A percentile compares a stretch with the other conserved stretches of the same genome.
Evolutionary conservation across 805 yeast species (phyloP).

Genomic region (Nakazawaea ernobii): DNA sequence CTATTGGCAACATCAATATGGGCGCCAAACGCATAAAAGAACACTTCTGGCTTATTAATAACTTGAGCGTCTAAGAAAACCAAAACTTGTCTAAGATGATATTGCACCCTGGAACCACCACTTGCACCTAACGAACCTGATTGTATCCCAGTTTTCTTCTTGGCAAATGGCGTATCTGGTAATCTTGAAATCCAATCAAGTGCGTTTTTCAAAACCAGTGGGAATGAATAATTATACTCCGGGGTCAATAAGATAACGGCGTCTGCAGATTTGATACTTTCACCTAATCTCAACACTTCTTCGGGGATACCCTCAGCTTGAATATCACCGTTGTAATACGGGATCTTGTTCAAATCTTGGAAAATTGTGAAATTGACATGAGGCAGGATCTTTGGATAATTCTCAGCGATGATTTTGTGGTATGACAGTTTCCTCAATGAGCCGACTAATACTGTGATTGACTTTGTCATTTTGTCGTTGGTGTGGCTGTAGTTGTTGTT

Average conservation of each 20-base stretch:
- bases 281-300: not conserved
- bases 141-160: constrained; percentile 5
- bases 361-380: constrained; percentile 2
- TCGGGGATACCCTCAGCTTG: constrained; percentile 4
- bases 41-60: constrained; percentile 6
- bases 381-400: constrained; percentile 1
- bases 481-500: too few species aligned
- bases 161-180: constrained; percentile 3
- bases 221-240: constrained; percentile 4
- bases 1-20: constrained; percentile 2
- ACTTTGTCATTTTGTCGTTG: constrained; percentile 1
- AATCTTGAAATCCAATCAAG: constrained; percentile 8
- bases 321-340: constrained; percentile 5
- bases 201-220: constrained; percentile 5
- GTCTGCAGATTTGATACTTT: constrained; percentile 1
- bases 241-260: constrained; percentile 7
- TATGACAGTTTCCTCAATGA: constrained; percentile 3
- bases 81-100: constrained; percentile 5
- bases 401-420: constrained; percentile 7
- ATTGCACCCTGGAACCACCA: constrained; percentile 5
- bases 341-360: constrained; percentile 4
- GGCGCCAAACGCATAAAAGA: not conserved
- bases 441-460: constrained; percentile 7
- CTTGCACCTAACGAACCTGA: not conserved
- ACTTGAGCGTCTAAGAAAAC: constrained; percentile 3